Base-by-base conservation (phyloP, 1,284 basidiomycete genomes). In the Rhodofomes roseus region DNA sequence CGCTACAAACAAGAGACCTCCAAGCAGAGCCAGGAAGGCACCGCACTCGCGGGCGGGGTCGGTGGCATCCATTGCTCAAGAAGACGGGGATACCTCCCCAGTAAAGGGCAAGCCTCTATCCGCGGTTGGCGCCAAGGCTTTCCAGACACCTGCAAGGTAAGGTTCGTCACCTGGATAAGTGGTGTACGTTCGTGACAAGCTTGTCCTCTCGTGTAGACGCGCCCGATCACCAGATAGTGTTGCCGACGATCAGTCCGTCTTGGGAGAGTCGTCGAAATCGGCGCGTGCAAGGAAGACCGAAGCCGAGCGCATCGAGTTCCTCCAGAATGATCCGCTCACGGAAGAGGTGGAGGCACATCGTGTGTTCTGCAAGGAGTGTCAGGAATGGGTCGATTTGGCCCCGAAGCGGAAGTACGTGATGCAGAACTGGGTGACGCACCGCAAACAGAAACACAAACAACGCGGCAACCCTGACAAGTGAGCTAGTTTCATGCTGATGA, bases 271-370 rank as follows among this genome's bases (percentile, higher is more conserved):
- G 8, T 60, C 61, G n/a, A 62, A 57, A 41, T 82, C 81, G 2
- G 75, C 44, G 43, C 64, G 71, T 54, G 77, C 79, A 37, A 79
- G 83, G 31, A 82, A 84, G 59, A 81, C 76, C 20, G 85, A 86
- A 71, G 71, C 74, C 3, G 83, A 87, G 64, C 81, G 86, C 44
- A 78, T 83, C 46, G 78, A 84, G 66, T 85, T 83, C 69, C 83
- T 85, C 69, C 79, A 79, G 59, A 81, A 83, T 60, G 81, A 87
- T 62, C 74, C 82, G 9, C 77, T 82, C 54, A 85, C 84, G 59
- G 77, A 77, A 34, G 76, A 76, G 20, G 69, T 86, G 36, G 84
- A 85, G 57, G 77, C 81, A 0, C 79, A 81, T 68, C 76, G 78
- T 14, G 83, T 79, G 29, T 77, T 77, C 59, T 89, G 86, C 65